A percentile compares a stretch with the other conserved stretches of the same genome.
These are phyloP conservation scores for Wickerhamiella dianesei DNA, from an alignment of 805 yeast genomes.

Conservation along the genomic window DNA sequence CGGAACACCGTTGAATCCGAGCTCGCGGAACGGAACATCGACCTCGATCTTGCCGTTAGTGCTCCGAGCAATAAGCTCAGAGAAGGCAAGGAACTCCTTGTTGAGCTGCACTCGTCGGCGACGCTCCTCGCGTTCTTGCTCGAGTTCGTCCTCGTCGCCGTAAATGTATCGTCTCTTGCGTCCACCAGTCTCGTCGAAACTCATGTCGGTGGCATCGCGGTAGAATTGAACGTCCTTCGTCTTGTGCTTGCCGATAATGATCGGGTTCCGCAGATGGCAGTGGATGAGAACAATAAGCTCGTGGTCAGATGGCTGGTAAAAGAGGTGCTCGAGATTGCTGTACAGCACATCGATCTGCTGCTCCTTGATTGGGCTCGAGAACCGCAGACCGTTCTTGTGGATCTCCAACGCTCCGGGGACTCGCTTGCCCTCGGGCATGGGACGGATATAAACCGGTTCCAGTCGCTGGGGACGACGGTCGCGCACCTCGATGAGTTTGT, in stretches of 20 bases:
- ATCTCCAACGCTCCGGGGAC: conserved; percentile 80
- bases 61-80: conserved; percentile 81
- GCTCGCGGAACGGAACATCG: conserved; percentile 88
- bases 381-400: conserved; percentile 92
- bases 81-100: conserved; percentile 79
- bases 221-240: conserved; percentile 92
- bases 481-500: conserved; percentile 64
- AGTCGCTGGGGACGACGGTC: conserved; percentile 76
- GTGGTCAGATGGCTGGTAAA: conserved; percentile 92
- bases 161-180: conserved; percentile 74
- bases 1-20: conserved; percentile 97
- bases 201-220: conserved; percentile 90
- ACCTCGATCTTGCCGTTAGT: conserved; percentile 73
- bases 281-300: conserved; percentile 88
- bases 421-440: conserved; percentile 95
- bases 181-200: conserved; percentile 94
- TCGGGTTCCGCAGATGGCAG: conserved; percentile 81
- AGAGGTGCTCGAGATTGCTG: conserved; percentile 80
- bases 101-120: conserved; percentile 80
- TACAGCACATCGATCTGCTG: conserved; percentile 79
- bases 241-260: conserved; percentile 90
- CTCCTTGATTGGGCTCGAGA: conserved; percentile 74
- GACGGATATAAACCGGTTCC: conserved; percentile 82
- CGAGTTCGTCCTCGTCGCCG: conserved; percentile 97
- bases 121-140: conserved; percentile 97